phyloP scores from a whole-genome alignment of 768 basidiomycete species.

The Calocybe indica region DNA sequence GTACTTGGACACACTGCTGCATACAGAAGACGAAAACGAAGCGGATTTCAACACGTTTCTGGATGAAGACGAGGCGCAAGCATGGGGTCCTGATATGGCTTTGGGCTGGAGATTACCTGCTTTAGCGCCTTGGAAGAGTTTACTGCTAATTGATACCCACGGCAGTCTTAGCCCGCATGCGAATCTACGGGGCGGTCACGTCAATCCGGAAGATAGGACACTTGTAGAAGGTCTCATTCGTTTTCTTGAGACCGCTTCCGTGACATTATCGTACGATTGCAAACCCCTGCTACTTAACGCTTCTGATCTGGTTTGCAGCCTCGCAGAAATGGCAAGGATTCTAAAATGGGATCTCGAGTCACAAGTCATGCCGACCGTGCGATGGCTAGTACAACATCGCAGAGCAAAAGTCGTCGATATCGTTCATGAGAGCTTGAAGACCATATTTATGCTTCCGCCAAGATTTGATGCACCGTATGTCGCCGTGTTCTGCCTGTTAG shows the following conservation, averaged over 20 bases:
- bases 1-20: constrained; percentile 65
- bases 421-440: constrained; percentile 74
- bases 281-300: not conserved
- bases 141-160: constrained; percentile 66
- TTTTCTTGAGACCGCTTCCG: constrained; percentile 68
- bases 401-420: constrained; percentile 87
- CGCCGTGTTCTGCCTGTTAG: not conserved
- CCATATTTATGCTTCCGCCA: constrained; percentile 71
- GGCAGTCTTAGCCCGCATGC: constrained; percentile 53
- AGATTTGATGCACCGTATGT: constrained; percentile 59
- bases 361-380: constrained; percentile 85
- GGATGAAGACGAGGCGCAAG: constrained; percentile 43
- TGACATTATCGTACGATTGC: constrained; percentile 67
- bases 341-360: constrained; percentile 80
- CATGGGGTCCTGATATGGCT: constrained; percentile 66
- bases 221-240: constrained; percentile 68
- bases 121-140: constrained; percentile 87
- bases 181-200: constrained; percentile 52
- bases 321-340: constrained; percentile 74
- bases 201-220: constrained; percentile 57
- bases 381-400: constrained; percentile 87
- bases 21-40: constrained; percentile 50
- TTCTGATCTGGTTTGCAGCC: constrained; percentile 26
- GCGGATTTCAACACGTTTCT: constrained; percentile 41
- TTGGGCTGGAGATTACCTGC: constrained; percentile 70